These are phyloP conservation scores for Mycena leptocephala DNA, from an alignment of 768 basidiomycete genomes.

Conservation along the genomic window DNA sequence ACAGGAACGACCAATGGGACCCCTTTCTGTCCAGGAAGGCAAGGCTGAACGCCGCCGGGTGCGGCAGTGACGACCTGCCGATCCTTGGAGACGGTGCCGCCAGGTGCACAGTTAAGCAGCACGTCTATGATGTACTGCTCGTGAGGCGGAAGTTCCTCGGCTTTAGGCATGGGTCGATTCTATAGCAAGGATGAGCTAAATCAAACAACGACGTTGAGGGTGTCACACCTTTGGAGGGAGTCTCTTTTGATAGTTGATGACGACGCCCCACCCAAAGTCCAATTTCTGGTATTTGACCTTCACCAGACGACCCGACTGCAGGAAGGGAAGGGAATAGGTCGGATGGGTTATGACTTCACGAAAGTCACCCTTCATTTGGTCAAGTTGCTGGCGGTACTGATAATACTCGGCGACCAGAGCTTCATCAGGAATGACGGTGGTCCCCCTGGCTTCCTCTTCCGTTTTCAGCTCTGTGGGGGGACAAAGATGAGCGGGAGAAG, in stretches of 20 bases:
- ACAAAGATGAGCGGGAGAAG: neutral
- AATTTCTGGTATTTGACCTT: slow-evolving; percentile 89
- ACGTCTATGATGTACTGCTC: slow-evolving; percentile 96
- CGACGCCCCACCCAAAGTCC: slow-evolving; percentile 97
- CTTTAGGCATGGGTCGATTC: slow-evolving; percentile 77
- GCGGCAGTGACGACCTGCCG: slow-evolving; percentile 68
- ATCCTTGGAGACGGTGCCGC: slow-evolving; percentile 74
- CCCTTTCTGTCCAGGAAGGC: slow-evolving; percentile 80
- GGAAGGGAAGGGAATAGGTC: slow-evolving; percentile 93
- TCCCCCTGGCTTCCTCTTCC: slow-evolving; percentile 78
- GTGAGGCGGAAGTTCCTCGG: slow-evolving; percentile 85
- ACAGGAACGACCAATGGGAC: slow-evolving; percentile 91
- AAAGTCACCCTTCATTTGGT: slow-evolving; percentile 92
- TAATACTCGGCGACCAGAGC: slow-evolving; percentile 91
- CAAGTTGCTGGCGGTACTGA: slow-evolving; percentile 92
- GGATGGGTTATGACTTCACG: slow-evolving; percentile 95
- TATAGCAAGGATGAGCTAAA: slow-evolving; percentile 42
- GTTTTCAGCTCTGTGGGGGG: slow-evolving; percentile 73
- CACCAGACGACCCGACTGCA: slow-evolving; percentile 94
- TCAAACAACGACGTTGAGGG: neutral
- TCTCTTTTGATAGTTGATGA: slow-evolving; percentile 94
- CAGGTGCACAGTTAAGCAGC: slow-evolving; percentile 84
- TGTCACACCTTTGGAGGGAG: slow-evolving; percentile 80
- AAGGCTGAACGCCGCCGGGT: slow-evolving; percentile 84
- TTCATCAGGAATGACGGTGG: slow-evolving; percentile 88